A percentile compares a stretch with the other conserved stretches of the same genome.
phyloP scores from a whole-genome alignment of 495 filamentous ascomycete genomes.

The Talaromyces ruber region DNA sequence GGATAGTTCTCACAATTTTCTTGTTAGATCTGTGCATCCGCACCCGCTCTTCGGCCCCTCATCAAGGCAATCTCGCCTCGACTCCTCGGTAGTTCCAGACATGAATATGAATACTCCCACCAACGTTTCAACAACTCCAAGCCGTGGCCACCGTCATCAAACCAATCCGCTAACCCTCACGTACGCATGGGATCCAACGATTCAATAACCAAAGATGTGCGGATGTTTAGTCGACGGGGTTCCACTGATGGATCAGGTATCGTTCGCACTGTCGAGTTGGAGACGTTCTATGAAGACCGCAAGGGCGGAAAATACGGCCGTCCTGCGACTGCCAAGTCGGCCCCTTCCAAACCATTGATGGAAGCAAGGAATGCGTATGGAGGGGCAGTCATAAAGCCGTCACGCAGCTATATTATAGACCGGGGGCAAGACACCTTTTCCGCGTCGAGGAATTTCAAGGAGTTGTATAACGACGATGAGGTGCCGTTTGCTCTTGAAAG shows the following conservation, averaged over 20 bases:
- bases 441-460: not conserved
- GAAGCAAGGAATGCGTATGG: not conserved
- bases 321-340: not conserved
- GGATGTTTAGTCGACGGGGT: not conserved
- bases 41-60: slow-evolving; percentile 46
- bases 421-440: not conserved
- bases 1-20: not conserved
- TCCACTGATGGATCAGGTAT: slow-evolving; percentile 7
- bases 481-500: not conserved
- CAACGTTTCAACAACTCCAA: slow-evolving; percentile 16
- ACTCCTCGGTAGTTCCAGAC: slow-evolving; percentile 14
- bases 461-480: not conserved
- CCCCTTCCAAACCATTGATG: not conserved
- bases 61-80: slow-evolving; percentile 34
- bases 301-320: not conserved
- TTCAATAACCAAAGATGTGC: not conserved
- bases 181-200: not conserved
- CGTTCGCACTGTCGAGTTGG: slow-evolving; percentile 25
- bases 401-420: not conserved
- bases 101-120: slow-evolving; percentile 7
- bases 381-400: not conserved
- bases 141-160: slow-evolving; percentile 10
- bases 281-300: slow-evolving; percentile 14
- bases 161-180: not conserved
- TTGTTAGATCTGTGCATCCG: slow-evolving; percentile 44